Evolutionary conservation across 805 yeast genomes (phyloP), one percentile per base, ranked within the genome.

Genomic region (Tetrapisispora pingtungensis): DNA sequence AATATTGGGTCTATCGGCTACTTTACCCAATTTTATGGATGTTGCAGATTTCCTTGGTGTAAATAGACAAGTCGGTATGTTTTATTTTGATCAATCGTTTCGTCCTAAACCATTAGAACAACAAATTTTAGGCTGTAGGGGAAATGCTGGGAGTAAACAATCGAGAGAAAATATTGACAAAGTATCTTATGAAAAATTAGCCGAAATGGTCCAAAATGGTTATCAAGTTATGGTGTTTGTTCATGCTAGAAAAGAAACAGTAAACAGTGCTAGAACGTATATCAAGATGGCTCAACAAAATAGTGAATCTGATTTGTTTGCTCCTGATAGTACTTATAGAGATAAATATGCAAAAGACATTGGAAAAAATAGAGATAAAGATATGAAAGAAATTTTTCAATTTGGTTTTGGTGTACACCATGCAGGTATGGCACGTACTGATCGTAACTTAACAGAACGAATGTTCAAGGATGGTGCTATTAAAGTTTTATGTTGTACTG

Each of bases 191-290:
- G 83, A 84, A 15, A 88, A 86, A 53, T 70, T 93, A 18, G 64
- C 77, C 0, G 80, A 78, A 12, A 80, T 80, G 70, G 64, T 89
- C 1, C 62, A 68, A 14, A 67, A 73, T 36, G 97, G 89, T 2
- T 78, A 78, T 38, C 97, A 94, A 55, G 95, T 89, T 1, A 94
- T 93, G 97, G 83, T 93, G 0, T 93, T 93, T 66, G 98, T 93
- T 4, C 96, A 93, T 58, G 86, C 96, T 0, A 74, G 99, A 64
- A 86, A 87, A 56, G 98, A 93, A 46, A 94, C 99, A 0, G 78
- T 78, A 4, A 86, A 80, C 48, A 81, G 95, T 2, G 88, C 96
- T 0, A 71, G 81, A 51, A 76, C 77, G 0, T 84, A 81, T 52
- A 81, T 83, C 22, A 67, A 72, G 10, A 69, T 80, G 75, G 88